Evolutionary conservation across 352 stramenopile species (phyloP).

Genomic region (Globisporangium lucens): DNA sequence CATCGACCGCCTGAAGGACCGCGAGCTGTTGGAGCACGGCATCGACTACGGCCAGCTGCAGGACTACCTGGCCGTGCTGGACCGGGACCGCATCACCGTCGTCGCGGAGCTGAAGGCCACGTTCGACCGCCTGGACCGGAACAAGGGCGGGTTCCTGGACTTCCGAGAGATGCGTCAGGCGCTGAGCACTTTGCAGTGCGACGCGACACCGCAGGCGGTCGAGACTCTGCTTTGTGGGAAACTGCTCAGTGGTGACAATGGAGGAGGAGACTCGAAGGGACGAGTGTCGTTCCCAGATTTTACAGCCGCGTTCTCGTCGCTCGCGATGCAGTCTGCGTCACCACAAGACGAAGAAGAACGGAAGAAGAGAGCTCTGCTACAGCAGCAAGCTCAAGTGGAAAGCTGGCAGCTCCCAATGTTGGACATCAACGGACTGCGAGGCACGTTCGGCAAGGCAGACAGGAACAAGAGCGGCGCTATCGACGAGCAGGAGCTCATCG

Average conservation of each 20-base stretch:
- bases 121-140: conserved; percentile 63
- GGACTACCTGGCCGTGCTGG: conserved; percentile 72
- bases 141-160: conserved; percentile 59
- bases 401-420: conserved; percentile 30
- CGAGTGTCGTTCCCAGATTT: conserved; percentile 55
- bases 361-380: background rate
- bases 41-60: conserved; percentile 68
- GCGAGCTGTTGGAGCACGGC: conserved; percentile 52
- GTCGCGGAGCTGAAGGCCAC: conserved; percentile 64
- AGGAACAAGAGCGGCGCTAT: conserved; percentile 35
- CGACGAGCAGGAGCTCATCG: conserved; percentile 33
- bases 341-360: background rate
- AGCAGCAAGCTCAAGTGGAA: background rate
- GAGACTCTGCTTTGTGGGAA: conserved; percentile 31
- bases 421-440: conserved; percentile 35
- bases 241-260: conserved; percentile 22
- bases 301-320: conserved; percentile 47
- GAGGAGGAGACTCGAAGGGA: conserved; percentile 8
- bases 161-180: conserved; percentile 45
- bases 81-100: conserved; percentile 59
- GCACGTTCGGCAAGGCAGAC: conserved; percentile 41
- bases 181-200: conserved; percentile 31
- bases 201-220: conserved; percentile 31
- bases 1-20: conserved; percentile 61
- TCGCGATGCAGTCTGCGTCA: conserved; percentile 42